These are phyloP conservation scores for Gossypium aridum DNA, from an alignment of 441 rosid genomes.

Conservation along the genomic window DNA sequence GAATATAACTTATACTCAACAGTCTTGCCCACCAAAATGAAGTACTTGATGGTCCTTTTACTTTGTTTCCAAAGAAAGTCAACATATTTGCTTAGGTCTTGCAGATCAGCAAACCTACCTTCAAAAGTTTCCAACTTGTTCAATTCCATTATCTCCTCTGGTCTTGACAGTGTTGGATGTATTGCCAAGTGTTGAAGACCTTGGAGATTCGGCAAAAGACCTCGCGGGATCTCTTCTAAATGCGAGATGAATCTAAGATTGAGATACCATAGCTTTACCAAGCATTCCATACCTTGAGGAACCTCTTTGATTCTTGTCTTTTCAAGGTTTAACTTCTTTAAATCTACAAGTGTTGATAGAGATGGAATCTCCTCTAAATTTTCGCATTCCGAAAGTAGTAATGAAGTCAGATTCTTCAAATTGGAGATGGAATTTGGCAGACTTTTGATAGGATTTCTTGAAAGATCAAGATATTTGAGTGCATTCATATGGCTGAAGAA, in stretches of 20 bases:
- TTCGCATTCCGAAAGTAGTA: not conserved
- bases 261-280: not conserved
- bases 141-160: not conserved
- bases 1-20: not conserved
- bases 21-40: not conserved
- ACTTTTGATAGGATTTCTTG: not conserved
- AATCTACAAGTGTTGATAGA: not conserved
- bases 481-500: constrained; percentile 9
- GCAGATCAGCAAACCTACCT: not conserved
- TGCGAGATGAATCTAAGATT: not conserved
- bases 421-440: not conserved
- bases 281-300: not conserved
- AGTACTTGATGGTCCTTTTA: not conserved
- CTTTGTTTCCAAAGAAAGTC: not conserved
- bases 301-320: not conserved
- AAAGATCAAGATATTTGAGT: constrained; percentile 16
- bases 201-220: not conserved
- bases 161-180: not conserved
- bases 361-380: not conserved
- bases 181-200: not conserved
- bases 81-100: not conserved
- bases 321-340: not conserved
- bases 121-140: not conserved
- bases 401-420: not conserved
- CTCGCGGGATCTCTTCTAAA: not conserved